Conservation (phyloP, 768 basidiomycete genomes). For the Boletus rubroflammeus region DNA sequence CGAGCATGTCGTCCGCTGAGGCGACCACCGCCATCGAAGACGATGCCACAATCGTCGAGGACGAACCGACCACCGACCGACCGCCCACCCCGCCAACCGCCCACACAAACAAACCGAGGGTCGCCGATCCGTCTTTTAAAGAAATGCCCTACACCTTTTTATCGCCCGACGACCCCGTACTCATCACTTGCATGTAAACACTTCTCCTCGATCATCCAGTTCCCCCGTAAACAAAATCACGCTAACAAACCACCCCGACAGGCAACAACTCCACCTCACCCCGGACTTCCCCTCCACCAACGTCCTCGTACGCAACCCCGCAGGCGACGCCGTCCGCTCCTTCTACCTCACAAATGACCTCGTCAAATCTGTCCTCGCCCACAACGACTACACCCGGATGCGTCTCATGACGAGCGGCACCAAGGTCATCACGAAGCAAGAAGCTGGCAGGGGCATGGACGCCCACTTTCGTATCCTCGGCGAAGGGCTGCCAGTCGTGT, state of each 20-base stretch:
- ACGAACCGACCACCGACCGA: neutral
- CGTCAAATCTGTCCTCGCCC: conserved; percentile 72
- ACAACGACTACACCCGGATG: conserved; percentile 82
- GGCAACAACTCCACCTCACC: conserved; percentile 68
- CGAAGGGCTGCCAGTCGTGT: conserved; percentile 79
- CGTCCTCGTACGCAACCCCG: conserved; percentile 84
- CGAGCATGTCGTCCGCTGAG: conserved; percentile 5
- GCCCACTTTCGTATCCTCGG: conserved; percentile 72
- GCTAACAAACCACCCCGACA: conserved; percentile 28
- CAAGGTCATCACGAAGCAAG: conserved; percentile 89
- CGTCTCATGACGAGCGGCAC: conserved; percentile 92
- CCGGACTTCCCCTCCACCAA: conserved; percentile 69
- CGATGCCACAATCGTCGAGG: neutral
- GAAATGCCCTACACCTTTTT: conserved; percentile 92
- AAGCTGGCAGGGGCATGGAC: conserved; percentile 57
- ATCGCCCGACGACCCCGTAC: conserved; percentile 61
- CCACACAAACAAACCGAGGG: conserved; percentile 5
- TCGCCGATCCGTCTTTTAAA: conserved; percentile 53
- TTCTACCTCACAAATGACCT: conserved; percentile 86
- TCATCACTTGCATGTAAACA: conserved; percentile 73
- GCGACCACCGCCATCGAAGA: conserved; percentile 2
- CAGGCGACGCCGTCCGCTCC: conserved; percentile 66
- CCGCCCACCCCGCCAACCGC: neutral
- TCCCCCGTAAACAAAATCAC: neutral
- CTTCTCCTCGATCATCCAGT: neutral